Evolutionary conservation across 345 rosid genomes (phyloP).

Genomic region (Ceriops decandra): DNA sequence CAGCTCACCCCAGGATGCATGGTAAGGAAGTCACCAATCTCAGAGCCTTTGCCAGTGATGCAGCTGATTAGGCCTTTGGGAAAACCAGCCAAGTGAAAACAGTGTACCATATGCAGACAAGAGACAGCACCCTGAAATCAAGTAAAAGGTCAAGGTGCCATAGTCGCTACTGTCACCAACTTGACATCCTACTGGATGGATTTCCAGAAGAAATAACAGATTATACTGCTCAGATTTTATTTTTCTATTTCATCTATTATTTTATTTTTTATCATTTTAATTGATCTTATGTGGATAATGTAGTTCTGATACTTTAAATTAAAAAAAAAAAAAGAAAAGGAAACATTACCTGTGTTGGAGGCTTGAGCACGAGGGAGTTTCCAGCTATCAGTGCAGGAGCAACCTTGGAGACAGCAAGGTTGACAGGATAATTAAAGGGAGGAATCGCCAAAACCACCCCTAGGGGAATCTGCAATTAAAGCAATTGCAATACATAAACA

Average conservation of each 20-base stretch:
- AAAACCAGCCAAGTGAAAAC: conserved; percentile 97
- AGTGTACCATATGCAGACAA: conserved; percentile 90
- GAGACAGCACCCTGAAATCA: conserved; percentile 82
- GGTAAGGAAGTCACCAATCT: conserved; percentile 94
- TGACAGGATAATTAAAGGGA: conserved; percentile 96
- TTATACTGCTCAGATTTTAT: no score
- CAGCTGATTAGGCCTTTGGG: conserved; percentile 89
- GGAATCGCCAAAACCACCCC: conserved; percentile 96
- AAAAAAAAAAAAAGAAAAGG: neutral
- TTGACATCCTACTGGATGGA: no score
- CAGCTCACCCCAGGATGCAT: conserved; percentile 96
- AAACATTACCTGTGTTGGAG: conserved; percentile 85
- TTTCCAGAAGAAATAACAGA: no score
- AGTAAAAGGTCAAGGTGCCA: neutral
- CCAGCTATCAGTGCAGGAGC: conserved; percentile 92
- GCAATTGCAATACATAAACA: neutral
- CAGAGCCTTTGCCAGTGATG: conserved; percentile 93
- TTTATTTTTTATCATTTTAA: no score
- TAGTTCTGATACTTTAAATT: neutral
- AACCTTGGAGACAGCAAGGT: conserved; percentile 89
- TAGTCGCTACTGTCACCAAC: neutral
- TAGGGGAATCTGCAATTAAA: conserved; percentile 59
- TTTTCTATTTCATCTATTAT: no score
- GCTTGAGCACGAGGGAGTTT: conserved; percentile 92
- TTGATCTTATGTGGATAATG: neutral